Evolutionary conservation across 2,329 filamentous ascomycete species (phyloP).

Genomic region (Lachnellula occidentalis): DNA sequence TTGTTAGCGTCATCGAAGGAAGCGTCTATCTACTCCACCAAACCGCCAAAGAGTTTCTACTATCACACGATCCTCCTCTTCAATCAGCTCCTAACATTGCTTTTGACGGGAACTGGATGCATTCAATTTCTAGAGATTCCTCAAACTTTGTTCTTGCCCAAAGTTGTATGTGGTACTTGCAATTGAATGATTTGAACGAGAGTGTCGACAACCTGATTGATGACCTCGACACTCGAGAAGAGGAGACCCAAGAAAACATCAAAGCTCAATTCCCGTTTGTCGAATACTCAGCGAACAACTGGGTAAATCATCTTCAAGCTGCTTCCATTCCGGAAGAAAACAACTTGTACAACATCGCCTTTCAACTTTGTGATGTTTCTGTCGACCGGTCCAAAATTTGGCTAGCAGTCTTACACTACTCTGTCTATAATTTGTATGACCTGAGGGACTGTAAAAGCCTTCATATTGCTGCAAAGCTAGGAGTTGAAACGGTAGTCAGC

Average conservation of each 20-base stretch:
- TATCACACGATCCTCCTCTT: background rate
- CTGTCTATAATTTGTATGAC: too few species aligned
- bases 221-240: background rate
- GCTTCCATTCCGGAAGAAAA: background rate
- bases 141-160: background rate
- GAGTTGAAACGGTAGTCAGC: background rate
- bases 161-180: background rate
- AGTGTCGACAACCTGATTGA: too few species aligned
- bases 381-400: background rate
- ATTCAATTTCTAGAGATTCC: background rate
- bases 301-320: background rate
- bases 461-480: background rate
- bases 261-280: background rate
- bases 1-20: conserved; percentile 31
- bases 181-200: background rate
- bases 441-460: background rate
- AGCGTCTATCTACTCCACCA: conserved; percentile 37
- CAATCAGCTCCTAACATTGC: background rate
- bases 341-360: too few species aligned
- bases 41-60: conserved; percentile 36
- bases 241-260: background rate
- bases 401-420: too few species aligned
- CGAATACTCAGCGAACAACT: background rate
- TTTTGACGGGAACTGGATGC: background rate
- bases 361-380: too few species aligned